Percentiles rank a stretch among this genome's conserved stretches.
phyloP scores from a whole-genome alignment of 495 filamentous ascomycete species.

The Talaromyces liani region DNA sequence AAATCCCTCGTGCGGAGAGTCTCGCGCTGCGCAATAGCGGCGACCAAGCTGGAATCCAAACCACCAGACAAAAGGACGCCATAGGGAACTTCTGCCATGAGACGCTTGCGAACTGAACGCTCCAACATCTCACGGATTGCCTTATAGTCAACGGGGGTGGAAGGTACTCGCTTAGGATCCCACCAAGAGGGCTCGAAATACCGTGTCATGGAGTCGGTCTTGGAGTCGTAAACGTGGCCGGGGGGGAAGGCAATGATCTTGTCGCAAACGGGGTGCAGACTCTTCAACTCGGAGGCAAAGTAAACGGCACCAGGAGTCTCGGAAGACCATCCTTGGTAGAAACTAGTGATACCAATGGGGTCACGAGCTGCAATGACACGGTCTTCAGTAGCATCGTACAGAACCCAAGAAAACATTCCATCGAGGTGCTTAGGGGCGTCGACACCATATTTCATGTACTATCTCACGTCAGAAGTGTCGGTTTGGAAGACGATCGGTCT shows the following conservation, averaged over 20 bases:
- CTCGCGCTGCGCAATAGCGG: constrained; percentile 90
- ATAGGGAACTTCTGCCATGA: constrained; percentile 99
- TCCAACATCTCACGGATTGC: constrained; percentile 72
- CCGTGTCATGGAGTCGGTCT: constrained; percentile 67
- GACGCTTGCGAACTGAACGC: constrained; percentile 84
- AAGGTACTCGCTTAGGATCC: constrained; percentile 70
- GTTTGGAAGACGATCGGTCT: background rate
- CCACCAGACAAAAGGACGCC: constrained; percentile 93
- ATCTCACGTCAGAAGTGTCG: constrained; percentile 7
- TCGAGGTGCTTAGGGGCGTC: constrained; percentile 92
- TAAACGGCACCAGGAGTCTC: constrained; percentile 75
- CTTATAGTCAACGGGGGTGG: constrained; percentile 74
- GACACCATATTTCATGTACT: constrained; percentile 90
- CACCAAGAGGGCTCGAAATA: constrained; percentile 94
- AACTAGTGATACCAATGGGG: constrained; percentile 93
- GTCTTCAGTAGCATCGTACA: constrained; percentile 90
- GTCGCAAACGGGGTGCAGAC: constrained; percentile 87
- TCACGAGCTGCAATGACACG: constrained; percentile 89
- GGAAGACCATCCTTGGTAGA: constrained; percentile 89
- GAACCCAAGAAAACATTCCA: constrained; percentile 98
- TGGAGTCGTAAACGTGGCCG: constrained; percentile 91
- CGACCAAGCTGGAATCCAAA: constrained; percentile 90
- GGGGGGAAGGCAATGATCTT: constrained; percentile 91
- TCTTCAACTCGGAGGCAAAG: constrained; percentile 97
- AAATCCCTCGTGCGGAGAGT: constrained; percentile 59